Base-by-base conservation (phyloP, 2,329 filamentous ascomycete genomes). In the Escovopsis sp. region DNA sequence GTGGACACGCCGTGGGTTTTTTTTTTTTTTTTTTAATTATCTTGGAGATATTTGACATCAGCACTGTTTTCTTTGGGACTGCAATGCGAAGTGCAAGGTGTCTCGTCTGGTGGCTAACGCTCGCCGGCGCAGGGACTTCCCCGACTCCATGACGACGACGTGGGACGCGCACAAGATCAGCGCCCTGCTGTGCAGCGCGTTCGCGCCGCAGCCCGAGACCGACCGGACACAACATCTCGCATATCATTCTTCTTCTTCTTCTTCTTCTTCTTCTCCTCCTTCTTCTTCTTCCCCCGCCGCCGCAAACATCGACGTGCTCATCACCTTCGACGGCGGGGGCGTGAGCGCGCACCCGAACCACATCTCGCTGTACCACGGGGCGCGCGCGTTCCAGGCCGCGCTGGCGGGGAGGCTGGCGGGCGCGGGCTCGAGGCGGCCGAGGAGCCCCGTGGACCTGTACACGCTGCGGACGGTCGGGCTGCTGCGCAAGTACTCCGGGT, bases 281-380 rank as follows among this genome's bases (percentile, higher is more conserved):
- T n/a, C n/a, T n/a, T n/a, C n/a, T n/a, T n/a, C n/a, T n/a, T n/a
- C n/a, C n/a, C n/a, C n/a, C n/a, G n/a, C n/a, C n/a, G n/a, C 61
- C 2, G 65, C 70, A 39, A 70, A 66, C 40, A 85, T 94, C 55
- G 86, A 94, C 61, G 73, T 81, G 25, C 72, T 98, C 51, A 69
- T 98, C 49, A 98, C 91, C 27, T 98, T 98, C 57, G 91, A 98
- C 65, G 57, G 62, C n/a, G 49, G 63, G 39, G 91, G 91, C 45
- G 71, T 98, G 39, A 94, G 86, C 44, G 75, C 76, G 35, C 91
- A 98, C 62, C 86, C 87, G 16, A 98, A 98, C 67, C 91, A 98
- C 65, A 82, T 84, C 48, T 87, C 87, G 6, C 74, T 96, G 8
- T 87, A 87, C 64, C 72, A 84, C 58, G 91, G 89, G 43, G 84